Conservation (phyloP, 495 filamentous ascomycete species). For the Tuber microsphaerosporum region DNA sequence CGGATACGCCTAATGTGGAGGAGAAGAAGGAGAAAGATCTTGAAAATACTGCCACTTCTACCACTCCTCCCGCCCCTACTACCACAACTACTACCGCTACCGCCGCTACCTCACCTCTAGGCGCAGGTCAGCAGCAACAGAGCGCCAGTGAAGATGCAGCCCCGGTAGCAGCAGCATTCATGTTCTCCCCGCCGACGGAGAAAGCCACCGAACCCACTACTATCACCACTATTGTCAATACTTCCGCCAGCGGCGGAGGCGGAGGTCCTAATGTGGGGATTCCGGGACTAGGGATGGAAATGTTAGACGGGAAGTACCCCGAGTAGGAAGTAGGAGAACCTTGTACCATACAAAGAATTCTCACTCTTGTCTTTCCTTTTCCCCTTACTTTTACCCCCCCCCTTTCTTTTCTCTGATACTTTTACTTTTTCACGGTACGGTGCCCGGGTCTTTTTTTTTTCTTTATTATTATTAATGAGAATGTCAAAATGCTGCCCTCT, state of each 20-base stretch:
- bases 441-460: neutral
- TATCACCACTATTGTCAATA: neutral
- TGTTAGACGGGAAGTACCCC: neutral
- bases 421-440: neutral
- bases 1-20: conserved; percentile 14
- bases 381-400: neutral
- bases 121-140: neutral
- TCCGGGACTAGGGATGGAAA: neutral
- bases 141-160: neutral
- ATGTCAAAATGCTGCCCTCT: neutral
- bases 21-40: conserved; percentile 7
- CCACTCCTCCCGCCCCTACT: neutral
- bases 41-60: neutral
- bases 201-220: neutral
- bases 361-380: neutral
- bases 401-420: too few species aligned
- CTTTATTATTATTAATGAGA: conserved; percentile 3
- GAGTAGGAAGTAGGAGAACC: neutral
- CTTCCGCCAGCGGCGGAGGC: neutral
- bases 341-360: neutral
- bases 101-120: neutral
- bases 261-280: neutral
- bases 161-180: neutral
- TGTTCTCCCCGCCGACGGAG: neutral
- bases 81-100: neutral